Evolutionary conservation across 2,329 filamentous ascomycete species (phyloP), one percentile per base, ranked within the genome.

Genomic region (Neobulgaria alba): DNA sequence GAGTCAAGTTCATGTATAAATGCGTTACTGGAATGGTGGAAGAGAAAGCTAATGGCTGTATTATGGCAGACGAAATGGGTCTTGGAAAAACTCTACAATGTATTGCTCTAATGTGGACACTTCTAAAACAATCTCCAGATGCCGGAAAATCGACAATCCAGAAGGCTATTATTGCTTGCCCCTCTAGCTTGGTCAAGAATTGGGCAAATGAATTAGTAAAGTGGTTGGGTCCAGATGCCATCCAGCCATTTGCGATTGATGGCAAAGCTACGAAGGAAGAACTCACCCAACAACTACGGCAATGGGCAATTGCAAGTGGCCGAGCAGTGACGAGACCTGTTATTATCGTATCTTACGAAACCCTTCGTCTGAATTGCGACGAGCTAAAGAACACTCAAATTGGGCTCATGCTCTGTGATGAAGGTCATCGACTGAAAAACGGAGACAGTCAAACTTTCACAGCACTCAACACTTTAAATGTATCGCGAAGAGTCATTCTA

Each of bases 31-130:
- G 92, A n/a, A 74, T 96, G 72, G 85, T 96, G 41, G 92, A 96
- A 55, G 75, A 83, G 29, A 90, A 90, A 54, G 92, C 92, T 36
- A 85, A 95, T 61, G 92, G 92, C 2, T 98, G 92, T 64, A 98
- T 98, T 60, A 98, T 98, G 92, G 92, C 92, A 39, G 92, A 98
- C 61, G 92, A 95, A 61, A 98, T 98, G 92, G 92, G 92, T 53
- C 68, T 98, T 20, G 92, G 92, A 42, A 98, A 98, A 67, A 98
- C 92, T 14, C 66, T 98, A 32, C 92, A 98, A 68, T 98, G 92
- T 63, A 98, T 98, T 56, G 77, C 92, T 0, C 73, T 98, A 36
- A 82, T 98, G 71, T 98, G 92, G 92, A 98, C 92, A 1, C 66
- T 98, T 1, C 67, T 98, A 12, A 96, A 95, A 61, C 92, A 98